Conservation (phyloP, 257 asterid genomes). For the Dorcoceras hygrometricum region DNA sequence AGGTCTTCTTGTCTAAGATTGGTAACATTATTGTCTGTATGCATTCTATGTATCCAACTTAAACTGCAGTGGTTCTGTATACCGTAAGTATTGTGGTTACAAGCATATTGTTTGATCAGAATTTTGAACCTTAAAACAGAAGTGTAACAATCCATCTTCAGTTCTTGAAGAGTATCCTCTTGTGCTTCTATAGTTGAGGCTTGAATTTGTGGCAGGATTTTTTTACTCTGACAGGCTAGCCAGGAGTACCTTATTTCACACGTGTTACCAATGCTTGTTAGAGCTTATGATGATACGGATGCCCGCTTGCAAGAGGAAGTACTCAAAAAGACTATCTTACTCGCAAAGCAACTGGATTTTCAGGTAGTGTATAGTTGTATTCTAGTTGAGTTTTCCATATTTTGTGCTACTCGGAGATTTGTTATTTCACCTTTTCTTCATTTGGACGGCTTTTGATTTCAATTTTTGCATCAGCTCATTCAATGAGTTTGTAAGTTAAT, state of each 20-base stretch:
- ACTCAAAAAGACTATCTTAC: slow-evolving; percentile 68
- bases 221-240: slow-evolving; percentile 64
- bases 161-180: slow-evolving; percentile 4
- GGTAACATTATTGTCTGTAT: background rate
- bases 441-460: slow-evolving; percentile 4
- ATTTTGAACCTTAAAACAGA: background rate
- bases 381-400: slow-evolving; percentile 18
- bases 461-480: slow-evolving; percentile 17
- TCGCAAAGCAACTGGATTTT: slow-evolving; percentile 80
- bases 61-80: background rate
- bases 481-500: background rate
- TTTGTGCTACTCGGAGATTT: slow-evolving; percentile 14
- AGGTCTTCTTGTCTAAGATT: background rate
- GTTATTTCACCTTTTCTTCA: background rate
- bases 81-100: background rate
- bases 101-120: background rate
- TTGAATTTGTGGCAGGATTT: slow-evolving; percentile 24
- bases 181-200: slow-evolving; percentile 18
- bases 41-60: background rate
- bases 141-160: background rate
- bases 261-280: slow-evolving; percentile 82
- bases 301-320: slow-evolving; percentile 98
- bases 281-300: slow-evolving; percentile 95
- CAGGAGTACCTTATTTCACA: slow-evolving; percentile 77
- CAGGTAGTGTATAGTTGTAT: slow-evolving; percentile 53